Base-by-base conservation (phyloP, 306 rosid genomes). In the Cicer chorassanicum region DNA sequence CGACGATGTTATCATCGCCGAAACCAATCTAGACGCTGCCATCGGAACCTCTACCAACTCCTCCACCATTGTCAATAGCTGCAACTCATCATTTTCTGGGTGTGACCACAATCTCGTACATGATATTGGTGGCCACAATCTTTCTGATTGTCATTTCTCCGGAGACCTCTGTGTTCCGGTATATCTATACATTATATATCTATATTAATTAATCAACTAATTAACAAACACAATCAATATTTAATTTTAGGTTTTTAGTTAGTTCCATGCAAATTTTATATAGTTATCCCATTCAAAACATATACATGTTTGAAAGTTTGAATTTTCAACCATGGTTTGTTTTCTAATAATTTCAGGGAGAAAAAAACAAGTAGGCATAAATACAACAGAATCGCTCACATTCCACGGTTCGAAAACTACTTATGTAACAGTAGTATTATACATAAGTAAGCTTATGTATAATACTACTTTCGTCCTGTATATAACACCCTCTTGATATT, bases 161-260 rank as follows among this genome's bases (percentile, higher is more conserved):
- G 82, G 83, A 38, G 98, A 89, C 60, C 84, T 93, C 49, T 86
- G 88, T 62, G 85, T 87, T 8, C 93, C 97, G 97, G 98, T 89
- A 89, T 9, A 84, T 57, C 12, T 75, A 36, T 2, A 36, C 19
- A 21, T 1, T 39, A 39, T 29, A 16, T 10, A 21, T 56, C 10
- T 24, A 24, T 24, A 19, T 4, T 6, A 24, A 36, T 10, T 29
- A 59, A 24, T 24, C n/a, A 29, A 11, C 29, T 6, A 29, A 59
- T 59, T 24, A 10, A 6, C 14, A 10, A 59, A 57, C 44, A 13
- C 9, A 4, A 1, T 4, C 16, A 10, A 9, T 24, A 5, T 53
- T 48, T n/a, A 50, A 50, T 6, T 70, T 70, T 16, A 67, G 6
- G 0, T 46, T 68, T 49, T 50, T 14, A n/a, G 7, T 50, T 50